These are phyloP conservation scores for Solanum virginianum DNA, from an alignment of 257 asterid genomes.

Conservation along the genomic window DNA sequence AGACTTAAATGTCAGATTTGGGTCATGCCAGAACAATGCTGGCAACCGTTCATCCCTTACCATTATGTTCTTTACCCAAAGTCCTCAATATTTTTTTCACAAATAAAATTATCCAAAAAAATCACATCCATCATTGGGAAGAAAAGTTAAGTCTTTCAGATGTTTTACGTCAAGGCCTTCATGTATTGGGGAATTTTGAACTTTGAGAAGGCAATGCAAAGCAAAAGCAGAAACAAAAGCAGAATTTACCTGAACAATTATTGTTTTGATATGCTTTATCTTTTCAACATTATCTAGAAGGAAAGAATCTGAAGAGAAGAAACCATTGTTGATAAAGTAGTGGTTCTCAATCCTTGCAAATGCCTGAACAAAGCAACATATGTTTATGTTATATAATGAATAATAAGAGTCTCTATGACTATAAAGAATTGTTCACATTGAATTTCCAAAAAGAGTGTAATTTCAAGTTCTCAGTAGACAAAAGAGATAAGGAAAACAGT, in stretches of 20 bases:
- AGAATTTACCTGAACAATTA: conserved; percentile 75
- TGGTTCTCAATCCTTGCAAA: conserved; percentile 98
- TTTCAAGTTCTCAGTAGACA: background rate
- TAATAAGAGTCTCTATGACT: background rate
- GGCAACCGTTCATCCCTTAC: background rate
- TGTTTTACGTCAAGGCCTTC: background rate
- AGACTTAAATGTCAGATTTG: background rate
- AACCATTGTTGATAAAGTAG: conserved; percentile 89
- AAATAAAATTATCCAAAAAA: background rate
- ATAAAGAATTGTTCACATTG: background rate
- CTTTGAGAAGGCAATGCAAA: background rate
- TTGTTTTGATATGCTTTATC: conserved; percentile 70
- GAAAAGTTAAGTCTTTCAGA: background rate
- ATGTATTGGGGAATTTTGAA: background rate
- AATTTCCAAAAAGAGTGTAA: background rate
- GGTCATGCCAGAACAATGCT: background rate
- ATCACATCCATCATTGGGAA: background rate
- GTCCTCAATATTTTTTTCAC: background rate
- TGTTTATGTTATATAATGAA: background rate
- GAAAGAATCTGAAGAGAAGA: conserved; percentile 64
- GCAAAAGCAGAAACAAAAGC: background rate
- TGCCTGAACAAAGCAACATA: conserved; percentile 39
- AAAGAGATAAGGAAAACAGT: background rate
- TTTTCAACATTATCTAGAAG: conserved; percentile 79
- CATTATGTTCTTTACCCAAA: background rate